Base-by-base conservation (phyloP, 1,284 basidiomycete genomes). In the Spongispora temasekensis region DNA sequence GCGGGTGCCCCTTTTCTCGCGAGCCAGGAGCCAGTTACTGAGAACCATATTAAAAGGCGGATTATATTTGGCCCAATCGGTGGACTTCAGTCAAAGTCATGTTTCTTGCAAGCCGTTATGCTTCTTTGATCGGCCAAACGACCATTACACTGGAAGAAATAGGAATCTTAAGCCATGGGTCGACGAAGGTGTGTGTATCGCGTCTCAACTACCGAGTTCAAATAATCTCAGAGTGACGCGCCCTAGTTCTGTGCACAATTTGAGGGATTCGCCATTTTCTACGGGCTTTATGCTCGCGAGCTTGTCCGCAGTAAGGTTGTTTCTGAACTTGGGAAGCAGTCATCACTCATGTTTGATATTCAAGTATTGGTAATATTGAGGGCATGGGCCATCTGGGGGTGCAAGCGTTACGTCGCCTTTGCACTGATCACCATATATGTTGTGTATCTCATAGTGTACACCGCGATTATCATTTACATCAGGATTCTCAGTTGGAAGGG, bases 351-450 rank as follows among this genome's bases (percentile, higher is more conserved):
- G 9, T 2, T 19, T 35, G 13, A 44, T 19, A 48, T 27, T 28
- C 19, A 10, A n/a, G 5, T 7, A 65, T 34, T 51, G 50, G 63
- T 64, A 15, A 35, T 64, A 35, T 19, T 65, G 15, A 46, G 64
- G n/a, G 63, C 63, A 1, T 64, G 64, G 59, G 64, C 63, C 9
- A 62, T 64, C 27, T 64, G 64, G 64, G 63, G 64, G 6, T 58
- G 64, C n/a, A 17, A 25, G 2, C 9, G 25, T 42, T 13, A 17
- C 12, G 35, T 40, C 9, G 53, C 51, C 6, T 21, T 23, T 2
- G 28, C 37, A 9, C 6, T 64, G 32, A 44, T 56, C 6, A 6
- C 30, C 13, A 25, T n/a, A 4, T 63, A 63, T 13, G 3, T 51
- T 10, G 2, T 35, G 2, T 63, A 63, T 32, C 17, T 62, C 21